A percentile compares a stretch with the other conserved stretches of the same genome.
Conservation (phyloP, 805 yeast genomes). For the Jamesozyma hellenica region DNA sequence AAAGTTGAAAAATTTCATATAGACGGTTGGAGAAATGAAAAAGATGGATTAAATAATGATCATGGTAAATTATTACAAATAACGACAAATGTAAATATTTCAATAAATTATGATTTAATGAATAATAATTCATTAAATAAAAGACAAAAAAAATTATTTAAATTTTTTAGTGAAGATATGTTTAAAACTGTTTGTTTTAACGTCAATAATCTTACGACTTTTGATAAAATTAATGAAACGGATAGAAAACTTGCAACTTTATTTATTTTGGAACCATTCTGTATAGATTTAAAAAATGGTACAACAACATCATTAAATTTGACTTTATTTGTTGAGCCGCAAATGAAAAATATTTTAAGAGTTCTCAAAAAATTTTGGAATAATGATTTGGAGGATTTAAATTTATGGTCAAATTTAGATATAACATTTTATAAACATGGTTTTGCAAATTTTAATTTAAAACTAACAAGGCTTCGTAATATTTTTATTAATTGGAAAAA, state of each 20-base stretch:
- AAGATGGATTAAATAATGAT: conserved; percentile 14
- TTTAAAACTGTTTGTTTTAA: conserved; percentile 18
- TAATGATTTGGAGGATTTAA: conserved; percentile 16
- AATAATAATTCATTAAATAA: conserved; percentile 2
- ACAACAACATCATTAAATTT: conserved; percentile 14
- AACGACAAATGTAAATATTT: conserved; percentile 7
- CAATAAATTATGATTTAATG: conserved; percentile 16
- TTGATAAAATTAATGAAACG: conserved; percentile 9
- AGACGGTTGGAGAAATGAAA: conserved; percentile 23
- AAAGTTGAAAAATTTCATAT: conserved; percentile 14
- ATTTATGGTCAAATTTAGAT: conserved; percentile 21
- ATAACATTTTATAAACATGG: conserved; percentile 11
- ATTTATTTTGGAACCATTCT: conserved; percentile 13
- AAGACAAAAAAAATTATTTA: conserved; percentile 8
- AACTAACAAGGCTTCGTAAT: conserved; percentile 10
- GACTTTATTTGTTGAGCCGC: conserved; percentile 19
- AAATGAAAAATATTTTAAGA: conserved; percentile 17
- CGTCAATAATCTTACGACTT: conserved; percentile 21
- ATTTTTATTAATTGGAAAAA: conserved; percentile 17
- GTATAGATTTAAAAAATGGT: conserved; percentile 18
- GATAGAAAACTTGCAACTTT: conserved; percentile 12
- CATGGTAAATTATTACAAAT: conserved; percentile 16
- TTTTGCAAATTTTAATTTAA: conserved; percentile 7
- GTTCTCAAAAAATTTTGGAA: conserved; percentile 23
- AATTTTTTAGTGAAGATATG: conserved; percentile 12